Evolutionary conservation across 371 early-diverging fungal genomes (phyloP).

Genomic region (Mortierella sp.): DNA sequence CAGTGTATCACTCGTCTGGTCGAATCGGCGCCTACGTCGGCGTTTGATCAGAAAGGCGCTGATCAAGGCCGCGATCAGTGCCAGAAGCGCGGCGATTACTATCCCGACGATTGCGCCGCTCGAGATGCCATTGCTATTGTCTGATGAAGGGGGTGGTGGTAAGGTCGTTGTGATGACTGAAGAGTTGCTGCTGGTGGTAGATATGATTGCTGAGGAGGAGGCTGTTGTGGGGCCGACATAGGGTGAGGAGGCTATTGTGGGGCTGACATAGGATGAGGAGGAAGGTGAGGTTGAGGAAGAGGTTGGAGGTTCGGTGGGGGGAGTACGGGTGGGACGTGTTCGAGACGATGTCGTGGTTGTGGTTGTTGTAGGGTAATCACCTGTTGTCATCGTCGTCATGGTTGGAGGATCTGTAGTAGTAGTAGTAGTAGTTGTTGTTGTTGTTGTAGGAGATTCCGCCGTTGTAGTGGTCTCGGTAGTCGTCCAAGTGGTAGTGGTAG

Average conservation of each 20-base stretch:
- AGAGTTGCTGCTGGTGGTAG: constrained; percentile 7
- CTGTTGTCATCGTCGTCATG: constrained; percentile 7
- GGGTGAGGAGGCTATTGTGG: constrained; percentile 7
- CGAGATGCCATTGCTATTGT: constrained; percentile 15
- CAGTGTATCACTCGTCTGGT: constrained; percentile 19
- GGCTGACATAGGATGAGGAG: background rate
- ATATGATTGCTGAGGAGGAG: constrained; percentile 6
- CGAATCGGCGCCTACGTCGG: constrained; percentile 5
- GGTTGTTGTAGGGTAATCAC: background rate
- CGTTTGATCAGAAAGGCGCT: constrained; percentile 26
- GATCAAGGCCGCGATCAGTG: constrained; percentile 20
- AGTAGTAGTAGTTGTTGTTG: constrained; percentile 2
- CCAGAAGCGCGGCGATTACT: constrained; percentile 19
- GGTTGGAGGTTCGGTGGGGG: constrained; percentile 2
- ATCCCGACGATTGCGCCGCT: constrained; percentile 43
- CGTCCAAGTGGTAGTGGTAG: background rate
- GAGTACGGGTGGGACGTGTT: constrained; percentile 1
- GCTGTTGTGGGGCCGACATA: background rate
- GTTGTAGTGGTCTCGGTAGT: constrained; percentile 4
- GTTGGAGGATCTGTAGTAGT: background rate
- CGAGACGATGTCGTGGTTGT: no score
- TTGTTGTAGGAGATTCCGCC: background rate
- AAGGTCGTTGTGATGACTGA: background rate
- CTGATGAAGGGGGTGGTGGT: background rate
- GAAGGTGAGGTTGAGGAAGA: constrained; percentile 7